Evolutionary conservation across 345 rosid species (phyloP).

Genomic region (Salix caprea): DNA sequence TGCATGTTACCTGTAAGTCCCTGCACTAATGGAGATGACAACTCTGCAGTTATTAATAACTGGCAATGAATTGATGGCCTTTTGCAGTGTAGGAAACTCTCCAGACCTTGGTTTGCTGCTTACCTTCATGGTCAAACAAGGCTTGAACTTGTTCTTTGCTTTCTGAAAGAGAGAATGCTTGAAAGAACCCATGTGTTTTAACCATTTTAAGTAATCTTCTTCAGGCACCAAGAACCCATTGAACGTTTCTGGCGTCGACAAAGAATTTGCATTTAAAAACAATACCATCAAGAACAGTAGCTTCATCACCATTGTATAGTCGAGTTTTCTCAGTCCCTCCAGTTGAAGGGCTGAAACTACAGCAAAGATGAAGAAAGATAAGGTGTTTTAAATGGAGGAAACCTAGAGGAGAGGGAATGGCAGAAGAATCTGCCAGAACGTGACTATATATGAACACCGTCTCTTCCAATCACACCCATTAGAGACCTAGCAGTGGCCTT

Average conservation of each 20-base stretch:
- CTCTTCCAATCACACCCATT: background rate
- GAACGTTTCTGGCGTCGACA: constrained; percentile 8
- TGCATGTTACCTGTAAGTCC: constrained; percentile 30
- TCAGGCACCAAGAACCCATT: constrained; percentile 14
- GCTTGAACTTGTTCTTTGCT: constrained; percentile 26
- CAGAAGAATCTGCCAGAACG: constrained; percentile 17
- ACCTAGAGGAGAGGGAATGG: background rate
- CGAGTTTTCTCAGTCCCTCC: background rate
- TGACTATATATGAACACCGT: constrained; percentile 8
- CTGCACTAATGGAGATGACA: constrained; percentile 30
- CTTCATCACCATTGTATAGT: constrained; percentile 18
- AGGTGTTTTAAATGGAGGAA: background rate
- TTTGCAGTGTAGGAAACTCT: constrained; percentile 22
- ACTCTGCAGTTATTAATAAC: constrained; percentile 36
- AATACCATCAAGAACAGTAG: constrained; percentile 24
- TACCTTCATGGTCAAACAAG: constrained; percentile 33
- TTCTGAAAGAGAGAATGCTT: constrained; percentile 25
- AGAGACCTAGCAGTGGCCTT: constrained; percentile 17
- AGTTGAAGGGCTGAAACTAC: background rate
- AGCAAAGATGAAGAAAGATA: background rate
- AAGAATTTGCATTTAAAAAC: constrained; percentile 16
- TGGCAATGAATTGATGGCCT: constrained; percentile 36
- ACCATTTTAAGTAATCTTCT: constrained; percentile 33
- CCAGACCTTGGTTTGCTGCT: constrained; percentile 16
- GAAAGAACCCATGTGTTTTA: constrained; percentile 20